Conservation (phyloP, 345 rosid genomes). For the Ceriops decandra region DNA sequence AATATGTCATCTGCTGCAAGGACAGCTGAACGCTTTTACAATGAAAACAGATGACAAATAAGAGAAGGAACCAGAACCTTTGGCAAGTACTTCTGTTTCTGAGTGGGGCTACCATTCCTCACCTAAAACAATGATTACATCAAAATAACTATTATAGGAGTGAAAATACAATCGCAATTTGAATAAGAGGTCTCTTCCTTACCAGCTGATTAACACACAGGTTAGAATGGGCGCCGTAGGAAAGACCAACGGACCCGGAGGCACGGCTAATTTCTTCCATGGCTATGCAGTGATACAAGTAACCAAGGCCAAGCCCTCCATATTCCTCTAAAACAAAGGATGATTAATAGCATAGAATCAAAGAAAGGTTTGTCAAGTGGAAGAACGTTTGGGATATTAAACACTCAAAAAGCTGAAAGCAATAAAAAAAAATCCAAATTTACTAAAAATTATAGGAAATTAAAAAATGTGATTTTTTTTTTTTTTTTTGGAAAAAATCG, state of each 20-base stretch:
- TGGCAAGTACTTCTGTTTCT: conserved; percentile 79
- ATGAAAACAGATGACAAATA: not conserved
- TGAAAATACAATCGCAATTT: not conserved
- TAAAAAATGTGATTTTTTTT: too few relatives aligned
- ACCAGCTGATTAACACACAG: conserved; percentile 95
- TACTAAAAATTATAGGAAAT: too few relatives aligned
- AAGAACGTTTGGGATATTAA: not conserved
- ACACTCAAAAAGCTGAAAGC: not conserved
- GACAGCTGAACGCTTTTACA: not conserved
- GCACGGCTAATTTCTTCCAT: conserved; percentile 92
- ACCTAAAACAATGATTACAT: conserved; percentile 44
- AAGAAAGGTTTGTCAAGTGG: not conserved
- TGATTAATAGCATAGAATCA: too few relatives aligned
- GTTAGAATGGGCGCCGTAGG: conserved; percentile 93
- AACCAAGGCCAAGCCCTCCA: conserved; percentile 97
- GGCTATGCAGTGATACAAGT: conserved; percentile 88
- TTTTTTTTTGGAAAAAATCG: not conserved
- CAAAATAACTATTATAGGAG: not conserved
- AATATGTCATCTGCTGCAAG: not conserved
- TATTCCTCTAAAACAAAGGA: conserved; percentile 59
- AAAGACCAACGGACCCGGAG: conserved; percentile 82
- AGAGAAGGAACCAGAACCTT: conserved; percentile 47
- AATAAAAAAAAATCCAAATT: not conserved
- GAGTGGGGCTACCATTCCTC: conserved; percentile 73
- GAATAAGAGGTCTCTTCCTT: conserved; percentile 14